Conservation (phyloP, 1,284 basidiomycete species). For the Pseudozyma tsukubaensis region DNA sequence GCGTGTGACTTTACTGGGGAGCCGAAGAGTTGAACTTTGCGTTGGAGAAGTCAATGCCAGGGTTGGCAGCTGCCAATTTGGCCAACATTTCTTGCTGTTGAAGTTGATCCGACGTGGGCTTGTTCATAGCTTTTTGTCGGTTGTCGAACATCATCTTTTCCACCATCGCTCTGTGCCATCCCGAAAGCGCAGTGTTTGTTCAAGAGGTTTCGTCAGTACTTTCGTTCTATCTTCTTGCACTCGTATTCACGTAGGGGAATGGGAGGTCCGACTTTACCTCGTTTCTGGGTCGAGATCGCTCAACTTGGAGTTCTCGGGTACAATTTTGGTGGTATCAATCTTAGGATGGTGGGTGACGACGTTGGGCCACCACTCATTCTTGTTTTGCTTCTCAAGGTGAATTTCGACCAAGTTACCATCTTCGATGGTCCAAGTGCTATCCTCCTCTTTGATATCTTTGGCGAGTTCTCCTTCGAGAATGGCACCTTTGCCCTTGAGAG, state of each 20-base stretch:
- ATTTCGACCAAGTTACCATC: constrained; percentile 80
- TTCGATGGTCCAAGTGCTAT: constrained; percentile 96
- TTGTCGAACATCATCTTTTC: constrained; percentile 99
- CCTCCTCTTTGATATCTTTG: constrained; percentile 92
- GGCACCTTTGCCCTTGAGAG: constrained; percentile 84
- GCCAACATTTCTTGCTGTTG: constrained; percentile 60
- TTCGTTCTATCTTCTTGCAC: background rate
- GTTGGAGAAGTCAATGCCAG: constrained; percentile 50
- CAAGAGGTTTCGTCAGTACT: background rate
- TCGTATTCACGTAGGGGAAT: too few relatives aligned
- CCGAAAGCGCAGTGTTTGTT: background rate
- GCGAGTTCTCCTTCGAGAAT: constrained; percentile 86
- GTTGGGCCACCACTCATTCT: constrained; percentile 97
- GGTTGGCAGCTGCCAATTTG: constrained; percentile 44
- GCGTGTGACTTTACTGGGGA: constrained; percentile 12
- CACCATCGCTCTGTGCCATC: constrained; percentile 84
- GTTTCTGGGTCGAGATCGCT: constrained; percentile 95
- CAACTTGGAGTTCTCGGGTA: constrained; percentile 93
- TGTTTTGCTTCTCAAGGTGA: constrained; percentile 87
- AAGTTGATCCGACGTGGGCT: constrained; percentile 72
- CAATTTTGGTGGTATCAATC: constrained; percentile 96
- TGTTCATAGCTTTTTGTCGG: constrained; percentile 96
- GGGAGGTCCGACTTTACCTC: constrained; percentile 72
- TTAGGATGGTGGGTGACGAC: constrained; percentile 94
- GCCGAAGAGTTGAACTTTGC: constrained; percentile 48